Evolutionary conservation across 73 alveolate species (phyloP).

Genomic region (Paramecium biaurelia): DNA sequence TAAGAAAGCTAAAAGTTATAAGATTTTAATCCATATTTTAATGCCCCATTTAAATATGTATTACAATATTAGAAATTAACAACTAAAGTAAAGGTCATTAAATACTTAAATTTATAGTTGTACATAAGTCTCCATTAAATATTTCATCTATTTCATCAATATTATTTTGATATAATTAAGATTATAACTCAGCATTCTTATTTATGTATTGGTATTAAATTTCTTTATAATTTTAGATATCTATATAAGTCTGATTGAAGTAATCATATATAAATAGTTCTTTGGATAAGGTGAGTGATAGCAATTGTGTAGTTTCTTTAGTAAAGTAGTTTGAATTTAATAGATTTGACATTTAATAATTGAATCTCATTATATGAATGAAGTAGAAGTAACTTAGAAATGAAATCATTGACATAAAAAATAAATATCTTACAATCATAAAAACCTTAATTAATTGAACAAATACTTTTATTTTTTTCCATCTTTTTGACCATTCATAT

Average conservation of each 20-base stretch:
- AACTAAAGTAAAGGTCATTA: not conserved
- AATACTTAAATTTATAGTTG: not conserved
- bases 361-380: not conserved
- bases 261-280: not conserved
- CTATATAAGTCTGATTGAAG: not conserved
- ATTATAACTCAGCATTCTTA: not conserved
- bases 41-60: not conserved
- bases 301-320: not conserved
- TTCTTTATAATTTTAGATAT: not conserved
- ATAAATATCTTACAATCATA: not conserved
- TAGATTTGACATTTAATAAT: not conserved
- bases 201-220: not conserved
- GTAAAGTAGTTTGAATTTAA: not conserved
- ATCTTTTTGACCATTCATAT: not conserved
- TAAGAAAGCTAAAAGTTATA: not conserved
- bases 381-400: not conserved
- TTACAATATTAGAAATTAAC: not conserved
- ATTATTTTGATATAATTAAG: not conserved
- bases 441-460: not conserved
- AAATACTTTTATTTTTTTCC: not conserved
- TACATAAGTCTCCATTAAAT: not conserved
- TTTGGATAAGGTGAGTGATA: not conserved
- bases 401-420: not conserved
- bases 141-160: not conserved
- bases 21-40: not conserved